These are phyloP conservation scores for Entophlyctis luteolus DNA, from an alignment of 192 early-diverging fungal species.

Conservation along the genomic window DNA sequence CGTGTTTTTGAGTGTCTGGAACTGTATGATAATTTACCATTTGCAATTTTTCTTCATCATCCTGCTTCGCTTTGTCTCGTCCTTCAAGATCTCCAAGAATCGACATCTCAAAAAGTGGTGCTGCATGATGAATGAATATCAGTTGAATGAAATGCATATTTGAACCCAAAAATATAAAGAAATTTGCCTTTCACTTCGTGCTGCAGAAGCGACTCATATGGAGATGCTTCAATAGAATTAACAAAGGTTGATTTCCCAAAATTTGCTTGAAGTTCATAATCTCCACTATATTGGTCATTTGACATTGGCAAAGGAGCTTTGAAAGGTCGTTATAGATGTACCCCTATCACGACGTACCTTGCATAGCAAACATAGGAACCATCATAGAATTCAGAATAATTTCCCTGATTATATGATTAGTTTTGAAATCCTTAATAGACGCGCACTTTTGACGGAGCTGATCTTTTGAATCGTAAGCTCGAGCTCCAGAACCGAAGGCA, in stretches of 20 bases:
- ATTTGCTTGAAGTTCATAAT: constrained; percentile 39
- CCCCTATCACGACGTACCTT: constrained; percentile 4
- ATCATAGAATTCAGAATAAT: constrained; percentile 31
- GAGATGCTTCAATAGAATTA: not conserved
- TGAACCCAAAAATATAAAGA: too few relatives aligned
- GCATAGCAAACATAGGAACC: constrained; percentile 44
- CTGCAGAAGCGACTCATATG: not conserved
- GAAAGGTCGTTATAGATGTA: not conserved
- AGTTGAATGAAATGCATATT: too few relatives aligned
- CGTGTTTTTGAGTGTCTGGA: too few relatives aligned
- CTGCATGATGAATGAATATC: not conserved
- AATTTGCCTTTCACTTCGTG: not conserved
- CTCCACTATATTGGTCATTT: constrained; percentile 12
- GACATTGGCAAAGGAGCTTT: not conserved
- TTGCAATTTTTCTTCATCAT: constrained; percentile 52
- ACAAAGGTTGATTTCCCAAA: constrained; percentile 46
- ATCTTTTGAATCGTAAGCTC: constrained; percentile 25
- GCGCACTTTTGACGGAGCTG: constrained; percentile 19
- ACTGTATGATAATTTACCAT: too few relatives aligned
- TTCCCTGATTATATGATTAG: constrained; percentile 7
- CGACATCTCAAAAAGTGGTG: not conserved
- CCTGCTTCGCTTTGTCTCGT: constrained; percentile 26
- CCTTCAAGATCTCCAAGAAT: constrained; percentile 31
- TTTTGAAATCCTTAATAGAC: too few relatives aligned
- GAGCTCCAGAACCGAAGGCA: constrained; percentile 45